These are phyloP conservation scores for Pythium aphanidermatum DNA, from an alignment of 352 stramenopile genomes.

Conservation along the genomic window DNA sequence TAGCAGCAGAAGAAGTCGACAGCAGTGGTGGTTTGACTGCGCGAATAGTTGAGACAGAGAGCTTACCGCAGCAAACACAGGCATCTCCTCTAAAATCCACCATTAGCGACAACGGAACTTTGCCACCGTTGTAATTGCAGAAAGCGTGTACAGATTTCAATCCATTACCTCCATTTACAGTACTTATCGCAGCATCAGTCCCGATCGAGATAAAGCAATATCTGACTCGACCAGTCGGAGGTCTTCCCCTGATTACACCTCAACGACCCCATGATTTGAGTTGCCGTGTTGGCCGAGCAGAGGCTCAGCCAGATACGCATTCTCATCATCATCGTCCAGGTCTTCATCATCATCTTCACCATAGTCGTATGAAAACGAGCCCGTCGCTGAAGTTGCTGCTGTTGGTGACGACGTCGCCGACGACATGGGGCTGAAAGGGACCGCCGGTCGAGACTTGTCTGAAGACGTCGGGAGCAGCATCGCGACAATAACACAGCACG, in stretches of 20 bases:
- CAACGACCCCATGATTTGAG: background rate
- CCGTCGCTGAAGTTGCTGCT: conserved; percentile 2
- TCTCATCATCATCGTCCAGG: conserved; percentile 21
- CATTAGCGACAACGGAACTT: too few species aligned
- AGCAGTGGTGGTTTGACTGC: too few species aligned
- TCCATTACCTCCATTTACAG: too few species aligned
- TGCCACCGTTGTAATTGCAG: too few species aligned
- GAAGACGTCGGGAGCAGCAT: conserved; percentile 26
- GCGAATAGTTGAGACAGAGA: too few species aligned
- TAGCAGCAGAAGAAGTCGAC: background rate
- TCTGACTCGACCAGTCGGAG: too few species aligned
- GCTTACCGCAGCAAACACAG: too few species aligned
- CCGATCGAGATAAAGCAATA: too few species aligned
- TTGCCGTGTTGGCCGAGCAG: conserved; percentile 25
- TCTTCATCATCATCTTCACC: conserved; percentile 19
- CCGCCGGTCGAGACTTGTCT: conserved; percentile 15
- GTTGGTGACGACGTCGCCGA: conserved; percentile 38
- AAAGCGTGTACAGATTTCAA: too few species aligned
- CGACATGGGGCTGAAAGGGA: conserved; percentile 34
- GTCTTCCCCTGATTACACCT: too few species aligned
- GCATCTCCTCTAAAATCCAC: too few species aligned
- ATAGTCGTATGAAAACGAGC: conserved; percentile 17
- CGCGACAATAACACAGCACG: conserved; percentile 41
- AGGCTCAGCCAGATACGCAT: conserved; percentile 38
- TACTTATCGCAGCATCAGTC: too few species aligned